Evolutionary conservation across 345 rosid species (phyloP), one percentile per base, ranked within the genome.

Genomic region (Eucalyptus pumila): DNA sequence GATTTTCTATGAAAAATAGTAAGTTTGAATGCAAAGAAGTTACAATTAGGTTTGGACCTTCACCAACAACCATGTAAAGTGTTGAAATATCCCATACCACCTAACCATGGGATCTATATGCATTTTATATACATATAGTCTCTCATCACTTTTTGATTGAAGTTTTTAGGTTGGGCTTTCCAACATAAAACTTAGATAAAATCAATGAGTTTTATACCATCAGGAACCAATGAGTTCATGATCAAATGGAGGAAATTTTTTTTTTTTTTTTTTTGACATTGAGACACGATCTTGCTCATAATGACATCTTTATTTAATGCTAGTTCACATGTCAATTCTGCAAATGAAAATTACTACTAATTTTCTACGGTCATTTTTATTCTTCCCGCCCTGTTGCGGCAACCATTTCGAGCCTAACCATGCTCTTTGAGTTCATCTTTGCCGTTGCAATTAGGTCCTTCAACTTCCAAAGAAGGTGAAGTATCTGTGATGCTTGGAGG

Each of bases 401-500:
- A 60, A 90, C 88, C 6, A n/a, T 89, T 47, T 27, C 89, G 19
- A 90, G 90, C 4, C 86, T 89, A 30, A 6, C 91, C 3, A 51
- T 90, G 12, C 87, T 88, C 34, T 92, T 92, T 72, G 93, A 92
- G 13, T 51, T 89, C 50, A 76, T 87, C 37, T 93, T 94, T 62
- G 90, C 88, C 21, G 4, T 76, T 45, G 87, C 90, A 54, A 93
- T 92, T 24, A 91, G 32, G 89, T 2, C 87, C 76, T 90, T 94
- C 23, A 92, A 94, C 76, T 94, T 93, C 90, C 94, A 94, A 58
- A 91, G 50, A 62, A 76, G 94, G 54, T 94, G 86, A 85, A 62
- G 69, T 30, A 62, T 94, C 44, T 10, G 45, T 34, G 81, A 34
- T 10, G 44, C 81, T 72, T 19, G 81, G 81, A 72, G 44, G 81